A percentile compares a stretch with the other conserved stretches of the same genome.
These are phyloP conservation scores for Platanthera zijinensis DNA, from an alignment of 106 monocot species.

Conservation along the genomic window DNA sequence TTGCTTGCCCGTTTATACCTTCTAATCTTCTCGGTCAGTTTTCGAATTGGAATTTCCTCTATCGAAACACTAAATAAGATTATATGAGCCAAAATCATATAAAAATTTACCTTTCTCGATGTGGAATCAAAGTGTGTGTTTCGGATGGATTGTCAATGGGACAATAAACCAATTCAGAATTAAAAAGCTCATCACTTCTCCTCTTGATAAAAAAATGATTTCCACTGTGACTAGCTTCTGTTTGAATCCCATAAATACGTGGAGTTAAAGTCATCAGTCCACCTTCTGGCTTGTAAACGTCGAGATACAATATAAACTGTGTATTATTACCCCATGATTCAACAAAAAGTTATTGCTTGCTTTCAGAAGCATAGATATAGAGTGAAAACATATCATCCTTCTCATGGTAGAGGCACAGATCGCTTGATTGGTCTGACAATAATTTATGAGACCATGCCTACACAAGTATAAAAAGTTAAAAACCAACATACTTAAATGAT, in stretches of 20 bases:
- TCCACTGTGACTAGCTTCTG: too few species aligned
- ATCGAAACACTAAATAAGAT: not conserved
- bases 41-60: too few species aligned
- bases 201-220: too few species aligned
- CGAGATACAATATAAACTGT: constrained; percentile 57
- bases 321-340: constrained; percentile 88
- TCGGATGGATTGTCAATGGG: too few species aligned
- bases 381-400: constrained; percentile 84
- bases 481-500: not conserved
- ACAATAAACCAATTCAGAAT: too few species aligned
- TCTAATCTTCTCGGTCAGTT: too few species aligned
- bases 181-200: too few species aligned
- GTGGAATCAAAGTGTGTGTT: too few species aligned
- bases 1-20: too few species aligned
- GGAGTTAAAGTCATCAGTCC: constrained; percentile 61
- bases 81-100: too few species aligned
- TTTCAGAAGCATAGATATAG: constrained; percentile 67
- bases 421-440: constrained; percentile 73
- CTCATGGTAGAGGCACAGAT: constrained; percentile 87
- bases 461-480: constrained; percentile 15
- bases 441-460: constrained; percentile 90
- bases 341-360: constrained; percentile 86
- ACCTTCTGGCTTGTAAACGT: constrained; percentile 43
- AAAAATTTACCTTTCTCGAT: too few species aligned
- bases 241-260: too few species aligned